A percentile compares a stretch with the other conserved stretches of the same genome.
Evolutionary conservation across 2,329 filamentous ascomycete species (phyloP).

Genomic region (Lasiodiplodia hormozganensis): DNA sequence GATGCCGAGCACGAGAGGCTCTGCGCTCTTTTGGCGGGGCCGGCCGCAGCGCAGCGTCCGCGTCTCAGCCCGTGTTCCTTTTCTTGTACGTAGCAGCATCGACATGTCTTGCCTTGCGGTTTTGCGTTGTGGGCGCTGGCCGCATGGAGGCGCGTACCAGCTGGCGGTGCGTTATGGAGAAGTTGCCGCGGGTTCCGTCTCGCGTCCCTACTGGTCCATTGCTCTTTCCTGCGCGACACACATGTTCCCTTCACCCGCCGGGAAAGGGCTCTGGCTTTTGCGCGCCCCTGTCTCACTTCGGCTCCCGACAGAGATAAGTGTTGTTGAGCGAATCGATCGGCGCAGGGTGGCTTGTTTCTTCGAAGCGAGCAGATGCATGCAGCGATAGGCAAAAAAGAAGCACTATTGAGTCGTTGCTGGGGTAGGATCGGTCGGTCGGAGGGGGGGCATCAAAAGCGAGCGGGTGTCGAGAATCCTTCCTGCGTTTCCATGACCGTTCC

Average conservation of each 20-base stretch:
- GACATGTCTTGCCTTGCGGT: neutral
- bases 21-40: neutral
- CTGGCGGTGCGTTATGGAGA: neutral
- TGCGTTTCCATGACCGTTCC: neutral
- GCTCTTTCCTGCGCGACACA: too few relatives aligned
- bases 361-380: neutral
- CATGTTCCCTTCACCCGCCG: neutral
- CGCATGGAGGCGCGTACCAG: neutral
- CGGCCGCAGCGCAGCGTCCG: neutral
- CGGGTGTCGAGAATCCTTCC: neutral
- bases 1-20: neutral
- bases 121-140: neutral
- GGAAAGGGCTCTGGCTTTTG: neutral
- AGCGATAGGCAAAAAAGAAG: neutral
- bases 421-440: neutral
- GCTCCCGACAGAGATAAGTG: neutral
- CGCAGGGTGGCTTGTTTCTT: neutral
- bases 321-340: neutral
- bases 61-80: neutral
- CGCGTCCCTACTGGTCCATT: too few relatives aligned
- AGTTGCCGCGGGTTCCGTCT: neutral
- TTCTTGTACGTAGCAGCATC: neutral
- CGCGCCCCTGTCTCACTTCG: slow-evolving; percentile 14
- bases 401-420: neutral
- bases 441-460: slow-evolving; percentile 13